Percentiles rank a stretch among this genome's conserved stretches.
These are phyloP conservation scores for Stagonosporopsis rhizophila DNA, from an alignment of 2,329 filamentous ascomycete genomes.

Conservation along the genomic window DNA sequence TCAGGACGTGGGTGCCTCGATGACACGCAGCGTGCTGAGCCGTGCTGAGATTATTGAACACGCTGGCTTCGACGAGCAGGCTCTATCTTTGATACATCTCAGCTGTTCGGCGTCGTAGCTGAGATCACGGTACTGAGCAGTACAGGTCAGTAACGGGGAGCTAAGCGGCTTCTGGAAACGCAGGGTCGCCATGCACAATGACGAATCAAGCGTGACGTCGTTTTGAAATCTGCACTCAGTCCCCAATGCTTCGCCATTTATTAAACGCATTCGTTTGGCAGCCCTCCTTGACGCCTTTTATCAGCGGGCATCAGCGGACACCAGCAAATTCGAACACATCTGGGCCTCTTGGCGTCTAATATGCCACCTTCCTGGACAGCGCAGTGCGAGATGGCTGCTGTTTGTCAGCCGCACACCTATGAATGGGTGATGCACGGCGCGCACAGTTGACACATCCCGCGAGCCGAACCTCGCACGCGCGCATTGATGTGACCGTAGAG, in stretches of 20 bases:
- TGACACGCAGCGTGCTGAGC: background rate
- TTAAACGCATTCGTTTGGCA: conserved; percentile 31
- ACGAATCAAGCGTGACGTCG: conserved; percentile 40
- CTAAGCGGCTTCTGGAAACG: conserved; percentile 11
- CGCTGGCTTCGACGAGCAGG: background rate
- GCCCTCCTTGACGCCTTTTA: conserved; percentile 24
- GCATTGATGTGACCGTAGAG: conserved; percentile 23
- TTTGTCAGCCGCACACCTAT: conserved; percentile 21
- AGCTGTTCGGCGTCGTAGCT: background rate
- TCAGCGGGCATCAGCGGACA: conserved; percentile 28
- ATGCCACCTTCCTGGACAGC: conserved; percentile 27
- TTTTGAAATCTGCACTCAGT: conserved; percentile 25
- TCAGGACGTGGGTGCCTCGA: too few relatives aligned
- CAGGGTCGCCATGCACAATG: conserved; percentile 40
- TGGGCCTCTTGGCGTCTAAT: conserved; percentile 41
- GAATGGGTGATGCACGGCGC: conserved; percentile 1
- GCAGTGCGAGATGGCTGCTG: conserved; percentile 18
- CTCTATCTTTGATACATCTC: background rate
- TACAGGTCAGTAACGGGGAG: background rate
- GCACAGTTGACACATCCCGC: too few relatives aligned
- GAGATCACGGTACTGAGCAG: background rate
- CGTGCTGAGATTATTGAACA: background rate
- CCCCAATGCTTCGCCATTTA: conserved; percentile 23
- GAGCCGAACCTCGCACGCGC: conserved; percentile 17
- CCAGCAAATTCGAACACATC: conserved; percentile 41